Conservation (phyloP, 495 filamentous ascomycete genomes). For the Aspergillus steynii region DNA sequence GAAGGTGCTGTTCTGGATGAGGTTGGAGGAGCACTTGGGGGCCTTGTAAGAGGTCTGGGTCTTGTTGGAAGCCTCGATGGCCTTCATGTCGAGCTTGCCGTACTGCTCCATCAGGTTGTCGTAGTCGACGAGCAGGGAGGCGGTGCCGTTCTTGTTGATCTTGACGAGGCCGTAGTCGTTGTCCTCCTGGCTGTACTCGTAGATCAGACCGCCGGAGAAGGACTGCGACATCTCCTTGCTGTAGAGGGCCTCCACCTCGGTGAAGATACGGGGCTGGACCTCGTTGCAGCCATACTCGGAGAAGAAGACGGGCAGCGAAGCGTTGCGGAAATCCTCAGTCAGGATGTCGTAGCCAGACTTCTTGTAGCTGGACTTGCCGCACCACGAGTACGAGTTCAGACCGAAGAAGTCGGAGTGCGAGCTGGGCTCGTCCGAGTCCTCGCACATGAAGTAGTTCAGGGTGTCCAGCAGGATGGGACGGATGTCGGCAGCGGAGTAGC, state of each 20-base stretch:
- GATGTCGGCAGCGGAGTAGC: slow-evolving; percentile 94
- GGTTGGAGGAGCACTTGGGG: slow-evolving; percentile 56
- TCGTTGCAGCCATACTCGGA: slow-evolving; percentile 95
- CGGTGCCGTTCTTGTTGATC: slow-evolving; percentile 63
- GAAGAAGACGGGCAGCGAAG: slow-evolving; percentile 88
- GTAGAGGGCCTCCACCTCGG: slow-evolving; percentile 80
- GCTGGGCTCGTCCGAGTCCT: slow-evolving; percentile 60
- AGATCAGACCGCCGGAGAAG: slow-evolving; percentile 86
- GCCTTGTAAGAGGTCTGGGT: slow-evolving; percentile 52
- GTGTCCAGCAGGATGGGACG: slow-evolving; percentile 75
- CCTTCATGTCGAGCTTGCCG: slow-evolving; percentile 67
- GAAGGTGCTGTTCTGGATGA: slow-evolving; percentile 66
- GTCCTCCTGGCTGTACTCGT: slow-evolving; percentile 80
- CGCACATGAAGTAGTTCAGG: slow-evolving; percentile 82
- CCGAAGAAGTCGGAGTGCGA: slow-evolving; percentile 86
- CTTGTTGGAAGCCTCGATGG: slow-evolving; percentile 59
- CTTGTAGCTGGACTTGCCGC: slow-evolving; percentile 71
- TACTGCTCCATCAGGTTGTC: slow-evolving; percentile 73
- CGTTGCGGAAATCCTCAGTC: slow-evolving; percentile 66
- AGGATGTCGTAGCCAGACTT: slow-evolving; percentile 72
- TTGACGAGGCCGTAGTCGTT: slow-evolving; percentile 80
- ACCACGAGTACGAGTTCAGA: slow-evolving; percentile 96
- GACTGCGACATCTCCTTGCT: slow-evolving; percentile 72
- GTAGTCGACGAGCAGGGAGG: slow-evolving; percentile 69
- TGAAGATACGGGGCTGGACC: slow-evolving; percentile 74